phyloP scores from a whole-genome alignment of 305 asterid genomes.

The Fraxinus dipetala region DNA sequence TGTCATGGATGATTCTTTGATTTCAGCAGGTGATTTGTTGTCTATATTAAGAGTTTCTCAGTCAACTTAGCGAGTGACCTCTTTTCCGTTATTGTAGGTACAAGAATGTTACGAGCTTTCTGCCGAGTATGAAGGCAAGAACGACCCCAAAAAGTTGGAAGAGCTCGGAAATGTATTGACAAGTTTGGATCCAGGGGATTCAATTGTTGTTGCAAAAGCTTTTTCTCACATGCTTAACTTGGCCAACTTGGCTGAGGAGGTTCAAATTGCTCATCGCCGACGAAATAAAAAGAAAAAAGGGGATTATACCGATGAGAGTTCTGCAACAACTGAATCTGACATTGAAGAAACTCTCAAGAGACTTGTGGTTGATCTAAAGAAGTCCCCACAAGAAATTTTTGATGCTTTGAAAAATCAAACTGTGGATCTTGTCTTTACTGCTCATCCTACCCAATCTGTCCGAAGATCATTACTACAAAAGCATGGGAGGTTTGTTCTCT shows the following conservation, averaged over 20 bases:
- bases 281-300: slow-evolving; percentile 77
- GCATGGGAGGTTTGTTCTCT: slow-evolving; percentile 69
- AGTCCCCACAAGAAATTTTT: slow-evolving; percentile 87
- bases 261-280: slow-evolving; percentile 78
- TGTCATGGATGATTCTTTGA: neutral
- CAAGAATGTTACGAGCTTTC: slow-evolving; percentile 95
- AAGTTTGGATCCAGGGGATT: slow-evolving; percentile 92
- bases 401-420: slow-evolving; percentile 95
- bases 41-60: neutral
- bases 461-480: slow-evolving; percentile 94
- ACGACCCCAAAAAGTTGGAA: slow-evolving; percentile 70
- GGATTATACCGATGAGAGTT: slow-evolving; percentile 71
- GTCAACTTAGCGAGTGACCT: neutral
- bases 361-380: slow-evolving; percentile 67
- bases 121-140: slow-evolving; percentile 78
- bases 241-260: slow-evolving; percentile 98
- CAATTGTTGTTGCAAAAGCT: slow-evolving; percentile 87
- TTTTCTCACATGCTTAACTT: slow-evolving; percentile 96
- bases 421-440: slow-evolving; percentile 89
- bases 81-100: slow-evolving; percentile 44
- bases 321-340: slow-evolving; percentile 85
- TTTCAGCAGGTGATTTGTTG: neutral
- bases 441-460: slow-evolving; percentile 93
- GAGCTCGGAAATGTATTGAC: slow-evolving; percentile 84
- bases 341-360: slow-evolving; percentile 92